A percentile compares a stretch with the other conserved stretches of the same genome.
phyloP scores from a whole-genome alignment of 163 green algal genomes.

The Smithsoniella earleae region DNA sequence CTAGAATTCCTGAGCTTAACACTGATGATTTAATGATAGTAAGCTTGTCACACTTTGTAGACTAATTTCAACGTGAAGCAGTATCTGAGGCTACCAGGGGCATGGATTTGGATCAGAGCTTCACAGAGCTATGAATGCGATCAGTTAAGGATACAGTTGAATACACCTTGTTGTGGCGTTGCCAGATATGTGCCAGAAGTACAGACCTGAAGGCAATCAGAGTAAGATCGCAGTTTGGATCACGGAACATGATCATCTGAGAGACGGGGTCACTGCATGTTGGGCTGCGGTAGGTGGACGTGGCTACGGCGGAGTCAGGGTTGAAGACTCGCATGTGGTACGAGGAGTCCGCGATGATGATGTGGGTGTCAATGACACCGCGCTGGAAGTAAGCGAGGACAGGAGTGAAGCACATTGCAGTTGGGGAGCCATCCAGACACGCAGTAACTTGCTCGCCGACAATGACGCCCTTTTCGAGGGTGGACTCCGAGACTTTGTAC shows the following conservation, averaged over 20 bases:
- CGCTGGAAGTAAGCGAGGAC: slow-evolving; percentile 53
- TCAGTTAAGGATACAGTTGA: no score
- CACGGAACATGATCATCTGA: slow-evolving; percentile 49
- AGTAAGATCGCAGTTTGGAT: slow-evolving; percentile 4
- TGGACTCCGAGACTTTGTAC: slow-evolving; percentile 47
- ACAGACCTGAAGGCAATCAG: slow-evolving; percentile 14
- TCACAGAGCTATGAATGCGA: no score
- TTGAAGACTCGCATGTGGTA: slow-evolving; percentile 60
- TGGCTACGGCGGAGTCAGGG: slow-evolving; percentile 38
- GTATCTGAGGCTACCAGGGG: no score
- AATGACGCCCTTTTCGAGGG: slow-evolving; percentile 35
- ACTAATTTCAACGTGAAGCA: no score
- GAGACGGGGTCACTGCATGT: slow-evolving; percentile 49
- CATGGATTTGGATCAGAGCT: no score
- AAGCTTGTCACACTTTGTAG: no score
- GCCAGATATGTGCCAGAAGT: no score
- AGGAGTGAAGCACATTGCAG: slow-evolving; percentile 52
- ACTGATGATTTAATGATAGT: no score
- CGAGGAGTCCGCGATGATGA: slow-evolving; percentile 51
- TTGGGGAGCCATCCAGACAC: slow-evolving; percentile 34
- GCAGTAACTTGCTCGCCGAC: not conserved
- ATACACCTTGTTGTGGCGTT: no score
- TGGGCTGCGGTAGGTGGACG: slow-evolving; percentile 47
- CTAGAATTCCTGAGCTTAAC: no score
- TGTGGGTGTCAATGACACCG: slow-evolving; percentile 47